Evolutionary conservation across 495 filamentous ascomycete genomes (phyloP).

Genomic region (Aspergillus egyptiacus): DNA sequence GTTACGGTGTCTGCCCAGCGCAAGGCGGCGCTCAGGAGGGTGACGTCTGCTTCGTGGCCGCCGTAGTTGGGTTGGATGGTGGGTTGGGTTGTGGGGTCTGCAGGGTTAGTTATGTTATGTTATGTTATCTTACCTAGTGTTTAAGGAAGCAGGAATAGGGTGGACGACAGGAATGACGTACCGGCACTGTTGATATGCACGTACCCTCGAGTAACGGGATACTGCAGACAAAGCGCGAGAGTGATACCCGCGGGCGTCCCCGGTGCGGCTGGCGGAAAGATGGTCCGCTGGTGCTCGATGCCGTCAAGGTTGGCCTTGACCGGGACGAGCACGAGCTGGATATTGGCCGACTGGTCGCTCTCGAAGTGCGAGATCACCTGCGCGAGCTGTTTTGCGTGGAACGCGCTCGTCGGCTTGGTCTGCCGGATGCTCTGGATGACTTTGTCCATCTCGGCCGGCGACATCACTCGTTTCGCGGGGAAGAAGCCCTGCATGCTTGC

Average conservation of each 20-base stretch:
- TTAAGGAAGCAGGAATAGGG: too few species aligned
- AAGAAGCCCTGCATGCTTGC: slow-evolving; percentile 24
- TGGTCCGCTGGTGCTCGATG: slow-evolving; percentile 17
- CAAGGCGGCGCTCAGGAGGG: slow-evolving; percentile 29
- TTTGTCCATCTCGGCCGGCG: slow-evolving; percentile 17
- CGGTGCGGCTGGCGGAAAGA: slow-evolving; percentile 8
- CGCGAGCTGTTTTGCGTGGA: slow-evolving; percentile 23
- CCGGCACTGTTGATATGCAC: slow-evolving; percentile 43
- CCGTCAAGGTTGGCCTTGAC: slow-evolving; percentile 12
- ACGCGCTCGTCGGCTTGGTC: slow-evolving; percentile 14
- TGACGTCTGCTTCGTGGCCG: slow-evolving; percentile 33
- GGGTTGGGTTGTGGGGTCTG: slow-evolving; percentile 20
- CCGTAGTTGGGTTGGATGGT: slow-evolving; percentile 26
- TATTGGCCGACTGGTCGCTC: slow-evolving; percentile 22
- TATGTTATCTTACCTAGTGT: too few species aligned
- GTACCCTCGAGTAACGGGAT: slow-evolving; percentile 46
- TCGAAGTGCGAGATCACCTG: slow-evolving; percentile 23
- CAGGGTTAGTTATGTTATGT: background rate
- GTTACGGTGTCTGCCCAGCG: slow-evolving; percentile 22
- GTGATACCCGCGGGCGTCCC: slow-evolving; percentile 18
- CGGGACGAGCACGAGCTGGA: slow-evolving; percentile 22
- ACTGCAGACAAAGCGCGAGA: slow-evolving; percentile 21
- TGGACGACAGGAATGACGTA: slow-evolving; percentile 6
- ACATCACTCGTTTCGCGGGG: slow-evolving; percentile 19
- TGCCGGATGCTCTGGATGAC: slow-evolving; percentile 20